phyloP scores from a whole-genome alignment of 2,329 filamentous ascomycete genomes.

The Trichoderma koningiopsis region DNA sequence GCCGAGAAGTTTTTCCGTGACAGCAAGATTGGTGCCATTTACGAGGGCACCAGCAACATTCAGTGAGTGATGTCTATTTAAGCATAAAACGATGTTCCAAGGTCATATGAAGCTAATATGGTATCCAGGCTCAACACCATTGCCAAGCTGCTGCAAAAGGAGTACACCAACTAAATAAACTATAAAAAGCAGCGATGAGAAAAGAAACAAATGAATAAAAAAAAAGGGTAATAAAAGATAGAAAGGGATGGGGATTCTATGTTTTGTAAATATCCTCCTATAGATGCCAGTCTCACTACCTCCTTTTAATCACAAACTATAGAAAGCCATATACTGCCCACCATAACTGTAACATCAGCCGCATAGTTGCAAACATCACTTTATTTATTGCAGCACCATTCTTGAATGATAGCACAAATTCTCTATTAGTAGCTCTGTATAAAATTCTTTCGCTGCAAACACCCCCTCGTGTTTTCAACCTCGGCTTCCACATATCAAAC shows the following conservation, averaged over 20 bases:
- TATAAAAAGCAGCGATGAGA: conserved; percentile 25
- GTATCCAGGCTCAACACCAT: conserved; percentile 60
- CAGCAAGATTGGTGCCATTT: conserved; percentile 98
- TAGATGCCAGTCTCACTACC: conserved; percentile 17
- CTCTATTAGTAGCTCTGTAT: conserved; percentile 27
- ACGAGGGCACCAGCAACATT: conserved; percentile 85
- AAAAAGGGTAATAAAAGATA: conserved; percentile 18
- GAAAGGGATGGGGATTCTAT: background rate
- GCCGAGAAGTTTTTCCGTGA: conserved; percentile 98
- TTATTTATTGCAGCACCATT: background rate
- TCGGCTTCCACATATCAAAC: background rate
- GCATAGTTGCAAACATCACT: background rate
- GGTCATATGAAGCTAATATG: background rate
- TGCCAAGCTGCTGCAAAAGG: conserved; percentile 63
- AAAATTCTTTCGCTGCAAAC: conserved; percentile 19
- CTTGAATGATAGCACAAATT: conserved; percentile 15
- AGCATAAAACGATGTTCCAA: background rate
- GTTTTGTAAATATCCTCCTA: conserved; percentile 15
- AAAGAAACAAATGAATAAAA: background rate
- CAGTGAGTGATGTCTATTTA: conserved; percentile 49
- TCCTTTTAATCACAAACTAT: background rate
- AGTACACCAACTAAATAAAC: conserved; percentile 51
- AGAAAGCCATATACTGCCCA: background rate
- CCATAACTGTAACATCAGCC: too few relatives aligned
- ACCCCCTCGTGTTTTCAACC: background rate